A percentile compares a stretch with the other conserved stretches of the same genome.
phyloP scores from a whole-genome alignment of 1,284 basidiomycete genomes.

The Trichosporon coremiiforme region DNA sequence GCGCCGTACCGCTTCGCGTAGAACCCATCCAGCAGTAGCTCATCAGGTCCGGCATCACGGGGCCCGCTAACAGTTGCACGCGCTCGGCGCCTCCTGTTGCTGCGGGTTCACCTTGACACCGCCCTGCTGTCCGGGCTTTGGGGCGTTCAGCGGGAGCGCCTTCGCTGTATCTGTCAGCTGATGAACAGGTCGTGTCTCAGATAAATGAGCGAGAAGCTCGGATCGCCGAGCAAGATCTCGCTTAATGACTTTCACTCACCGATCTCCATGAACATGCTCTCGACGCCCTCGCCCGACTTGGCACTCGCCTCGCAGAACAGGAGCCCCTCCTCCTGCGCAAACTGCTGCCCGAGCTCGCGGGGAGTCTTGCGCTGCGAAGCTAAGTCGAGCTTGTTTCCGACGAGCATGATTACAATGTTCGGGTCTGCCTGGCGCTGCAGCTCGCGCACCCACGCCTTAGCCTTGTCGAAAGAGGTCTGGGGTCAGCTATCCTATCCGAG shows the following conservation, averaged over 20 bases:
- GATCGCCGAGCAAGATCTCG: not conserved
- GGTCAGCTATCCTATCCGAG: constrained; percentile 4
- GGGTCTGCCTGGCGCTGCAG: constrained; percentile 97
- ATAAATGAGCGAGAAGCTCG: not conserved
- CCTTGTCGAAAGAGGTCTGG: constrained; percentile 80
- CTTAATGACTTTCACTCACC: constrained; percentile 40
- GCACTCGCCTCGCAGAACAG: constrained; percentile 97
- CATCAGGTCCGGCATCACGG: constrained; percentile 5
- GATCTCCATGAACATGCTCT: constrained; percentile 84
- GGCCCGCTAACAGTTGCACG: constrained; percentile 27
- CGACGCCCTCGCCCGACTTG: constrained; percentile 87
- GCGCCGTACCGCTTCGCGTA: not conserved
- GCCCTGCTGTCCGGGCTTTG: constrained; percentile 35
- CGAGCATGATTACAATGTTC: constrained; percentile 91
- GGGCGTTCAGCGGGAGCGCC: constrained; percentile 49
- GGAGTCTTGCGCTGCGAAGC: constrained; percentile 70
- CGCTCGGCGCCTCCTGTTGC: constrained; percentile 24
- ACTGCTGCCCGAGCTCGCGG: constrained; percentile 84
- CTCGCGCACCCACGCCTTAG: constrained; percentile 93
- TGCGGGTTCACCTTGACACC: constrained; percentile 42
- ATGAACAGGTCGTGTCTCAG: not conserved
- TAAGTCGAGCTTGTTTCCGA: constrained; percentile 92
- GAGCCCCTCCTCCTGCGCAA: constrained; percentile 89
- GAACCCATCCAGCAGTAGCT: not conserved
- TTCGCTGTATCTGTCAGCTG: constrained; percentile 41